Evolutionary conservation across 1,139 yeast species (phyloP), one percentile per base, ranked within the genome.

Genomic region (Hyphopichia buzzinii): DNA sequence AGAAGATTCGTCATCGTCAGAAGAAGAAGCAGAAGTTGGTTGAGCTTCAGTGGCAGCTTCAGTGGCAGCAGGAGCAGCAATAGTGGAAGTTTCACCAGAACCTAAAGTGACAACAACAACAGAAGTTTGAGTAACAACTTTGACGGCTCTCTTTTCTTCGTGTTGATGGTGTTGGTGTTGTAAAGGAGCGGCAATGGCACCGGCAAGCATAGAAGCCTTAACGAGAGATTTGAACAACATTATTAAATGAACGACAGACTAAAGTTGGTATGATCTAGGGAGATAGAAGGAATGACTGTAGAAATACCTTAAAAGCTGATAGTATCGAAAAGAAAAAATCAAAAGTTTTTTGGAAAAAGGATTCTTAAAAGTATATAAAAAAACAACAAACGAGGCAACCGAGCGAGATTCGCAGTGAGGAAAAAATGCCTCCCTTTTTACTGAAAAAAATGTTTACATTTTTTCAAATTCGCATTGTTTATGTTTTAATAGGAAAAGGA

Each of bases 401-500:
- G 10, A 19, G 10, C 23, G 23, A 19, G 23, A 19, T 19, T 19
- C 8, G 23, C 23, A 19, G 8, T 10, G 23, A 7, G 23, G 8
- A 10, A 19, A 19, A 19, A 19, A 7, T 7, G 6, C 10, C 23
- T 19, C 23, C 23, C 23, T 19, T 19, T 19, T 19, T 19, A 19
- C 23, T 19, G 23, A 19, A 19, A 19, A 19, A 19, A 7, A 19
- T 19, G 23, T 19, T 19, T 19, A 19, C 23, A 19, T 19, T 19
- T 19, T n/a, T 19, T 19, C 23, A 19, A 10, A 19, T 7, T 19
- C 23, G 23, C 23, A 19, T 19, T 19, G 23, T 19, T 19, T 19
- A 19, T 19, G 23, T 19, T 19, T 19, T 10, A 19, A 92, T 92
- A 52, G 99, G 98, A 38, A 83, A 81, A 55, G 81, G 80, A 41